phyloP scores from a whole-genome alignment of 2,329 filamentous ascomycete species.

The Samsoniella hepiali region DNA sequence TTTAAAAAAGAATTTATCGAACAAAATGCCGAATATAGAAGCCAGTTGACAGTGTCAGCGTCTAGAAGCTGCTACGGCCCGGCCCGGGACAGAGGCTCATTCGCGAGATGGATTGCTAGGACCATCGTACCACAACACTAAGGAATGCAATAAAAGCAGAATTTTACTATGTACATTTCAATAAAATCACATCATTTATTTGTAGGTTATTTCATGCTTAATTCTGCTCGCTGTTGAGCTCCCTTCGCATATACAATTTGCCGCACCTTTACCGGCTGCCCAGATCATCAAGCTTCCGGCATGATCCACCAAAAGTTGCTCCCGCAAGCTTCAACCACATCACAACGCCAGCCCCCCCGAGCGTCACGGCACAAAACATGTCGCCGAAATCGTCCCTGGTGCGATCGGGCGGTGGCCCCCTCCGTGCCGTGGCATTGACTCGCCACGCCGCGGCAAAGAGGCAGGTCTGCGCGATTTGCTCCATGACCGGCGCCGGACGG shows the following conservation, averaged over 20 bases:
- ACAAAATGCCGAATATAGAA: not conserved
- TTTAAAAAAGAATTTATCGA: too few species aligned
- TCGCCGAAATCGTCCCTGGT: slow-evolving; percentile 13
- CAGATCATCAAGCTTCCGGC: not conserved
- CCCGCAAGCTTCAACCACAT: slow-evolving; percentile 1
- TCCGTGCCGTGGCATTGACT: slow-evolving; percentile 10
- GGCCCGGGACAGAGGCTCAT: not conserved
- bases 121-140: too few species aligned
- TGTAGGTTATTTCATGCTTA: not conserved
- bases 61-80: not conserved
- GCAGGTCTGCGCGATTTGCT: slow-evolving; percentile 17
- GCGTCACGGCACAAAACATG: slow-evolving; percentile 8
- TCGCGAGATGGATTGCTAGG: not conserved
- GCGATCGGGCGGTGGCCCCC: not conserved
- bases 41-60: not conserved
- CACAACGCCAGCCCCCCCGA: not conserved
- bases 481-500: slow-evolving; percentile 1
- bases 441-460: not conserved
- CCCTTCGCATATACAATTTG: not conserved
- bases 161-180: too few species aligned
- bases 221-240: not conserved
- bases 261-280: slow-evolving; percentile 16
- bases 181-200: too few species aligned
- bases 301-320: slow-evolving; percentile 12
- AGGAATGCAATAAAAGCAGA: too few species aligned